A percentile compares a stretch with the other conserved stretches of the same genome.
phyloP scores from a whole-genome alignment of 2,329 filamentous ascomycete species.

The Eutypella sp. region DNA sequence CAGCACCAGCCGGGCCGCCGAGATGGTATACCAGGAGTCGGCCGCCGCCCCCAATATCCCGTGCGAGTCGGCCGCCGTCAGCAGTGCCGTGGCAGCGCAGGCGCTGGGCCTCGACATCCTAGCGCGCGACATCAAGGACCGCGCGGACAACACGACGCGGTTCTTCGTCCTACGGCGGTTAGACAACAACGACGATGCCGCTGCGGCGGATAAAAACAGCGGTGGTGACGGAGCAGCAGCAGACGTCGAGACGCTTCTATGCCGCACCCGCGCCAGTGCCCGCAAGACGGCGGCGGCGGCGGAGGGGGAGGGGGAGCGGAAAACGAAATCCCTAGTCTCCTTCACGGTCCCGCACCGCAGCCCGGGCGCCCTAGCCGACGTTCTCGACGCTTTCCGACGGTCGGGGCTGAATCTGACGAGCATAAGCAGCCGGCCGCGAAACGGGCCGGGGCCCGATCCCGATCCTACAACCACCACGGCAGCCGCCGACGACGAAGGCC shows the following conservation, averaged over 20 bases:
- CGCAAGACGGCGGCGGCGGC: not conserved
- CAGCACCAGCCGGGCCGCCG: constrained; percentile 77
- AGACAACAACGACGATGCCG: no score
- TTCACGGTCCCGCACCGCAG: constrained; percentile 76
- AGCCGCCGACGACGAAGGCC: constrained; percentile 9
- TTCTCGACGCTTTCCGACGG: constrained; percentile 70
- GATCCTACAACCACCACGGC: not conserved
- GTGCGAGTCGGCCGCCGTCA: constrained; percentile 62
- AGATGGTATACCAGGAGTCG: constrained; percentile 59
- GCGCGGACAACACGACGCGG: constrained; percentile 70
- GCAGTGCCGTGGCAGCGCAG: constrained; percentile 67
- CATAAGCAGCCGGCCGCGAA: constrained; percentile 81
- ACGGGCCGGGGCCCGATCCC: constrained; percentile 23
- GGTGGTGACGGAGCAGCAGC: not conserved
- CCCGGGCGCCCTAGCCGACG: constrained; percentile 79
- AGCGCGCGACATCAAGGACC: constrained; percentile 65
- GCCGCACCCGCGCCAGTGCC: not conserved
- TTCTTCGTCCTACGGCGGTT: constrained; percentile 64
- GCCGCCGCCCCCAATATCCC: constrained; percentile 18
- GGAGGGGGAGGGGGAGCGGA: constrained; percentile 9
- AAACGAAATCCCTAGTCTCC: constrained; percentile 68
- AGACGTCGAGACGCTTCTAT: not conserved
- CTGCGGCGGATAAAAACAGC: not conserved
- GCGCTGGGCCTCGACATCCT: constrained; percentile 65
- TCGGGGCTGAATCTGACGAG: constrained; percentile 78